phyloP scores from a whole-genome alignment of 306 rosid genomes.

The Vigna unguiculata region DNA sequence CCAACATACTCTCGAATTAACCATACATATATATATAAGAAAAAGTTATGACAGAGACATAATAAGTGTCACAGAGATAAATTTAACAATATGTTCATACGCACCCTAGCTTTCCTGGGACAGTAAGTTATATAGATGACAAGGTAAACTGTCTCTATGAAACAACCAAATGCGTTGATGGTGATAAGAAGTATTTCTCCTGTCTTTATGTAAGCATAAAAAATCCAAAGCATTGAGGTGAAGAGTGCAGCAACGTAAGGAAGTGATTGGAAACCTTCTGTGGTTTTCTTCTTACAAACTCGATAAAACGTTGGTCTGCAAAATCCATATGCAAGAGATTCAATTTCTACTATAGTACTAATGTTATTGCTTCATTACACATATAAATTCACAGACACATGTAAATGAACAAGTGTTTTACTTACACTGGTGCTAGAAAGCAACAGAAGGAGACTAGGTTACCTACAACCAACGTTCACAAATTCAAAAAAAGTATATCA shows the following conservation, averaged over 20 bases:
- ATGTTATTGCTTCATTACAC: too few relatives aligned
- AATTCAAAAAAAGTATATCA: background rate
- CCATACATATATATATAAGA: background rate
- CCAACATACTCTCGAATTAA: slow-evolving; percentile 18
- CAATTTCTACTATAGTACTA: background rate
- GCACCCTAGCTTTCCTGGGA: slow-evolving; percentile 76
- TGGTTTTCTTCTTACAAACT: slow-evolving; percentile 86
- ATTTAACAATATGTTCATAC: background rate
- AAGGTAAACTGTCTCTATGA: slow-evolving; percentile 81
- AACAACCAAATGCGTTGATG: slow-evolving; percentile 75
- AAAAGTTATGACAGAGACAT: background rate
- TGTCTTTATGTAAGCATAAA: slow-evolving; percentile 77
- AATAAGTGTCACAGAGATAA: background rate
- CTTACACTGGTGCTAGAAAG: slow-evolving; percentile 93
- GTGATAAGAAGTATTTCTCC: slow-evolving; percentile 78
- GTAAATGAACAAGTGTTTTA: background rate
- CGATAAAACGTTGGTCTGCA: slow-evolving; percentile 79
- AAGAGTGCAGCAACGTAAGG: slow-evolving; percentile 93
- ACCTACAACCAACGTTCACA: slow-evolving; percentile 51
- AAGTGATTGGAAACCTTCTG: slow-evolving; percentile 86
- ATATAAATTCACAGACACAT: background rate
- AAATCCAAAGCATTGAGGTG: slow-evolving; percentile 90
- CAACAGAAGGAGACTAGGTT: slow-evolving; percentile 81
- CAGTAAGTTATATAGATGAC: slow-evolving; percentile 70
- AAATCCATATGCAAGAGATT: background rate